These are phyloP conservation scores for Moniliella sp. DNA, from an alignment of 1,284 basidiomycete genomes.

Conservation along the genomic window DNA sequence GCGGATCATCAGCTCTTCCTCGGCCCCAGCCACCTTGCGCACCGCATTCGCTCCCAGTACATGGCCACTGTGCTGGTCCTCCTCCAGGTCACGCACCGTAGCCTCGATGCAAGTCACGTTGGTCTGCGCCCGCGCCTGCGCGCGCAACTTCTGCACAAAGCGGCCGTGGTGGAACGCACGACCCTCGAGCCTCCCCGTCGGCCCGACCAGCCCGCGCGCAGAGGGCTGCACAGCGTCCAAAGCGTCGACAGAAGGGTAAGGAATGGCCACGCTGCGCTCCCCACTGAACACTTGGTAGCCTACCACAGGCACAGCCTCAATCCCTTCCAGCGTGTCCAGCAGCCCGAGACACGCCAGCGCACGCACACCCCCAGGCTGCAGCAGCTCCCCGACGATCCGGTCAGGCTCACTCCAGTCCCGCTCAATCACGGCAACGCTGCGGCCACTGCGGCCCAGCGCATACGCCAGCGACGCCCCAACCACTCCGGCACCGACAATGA, in stretches of 20 bases:
- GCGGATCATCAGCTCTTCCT: constrained; percentile 33
- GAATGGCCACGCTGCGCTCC: constrained; percentile 49
- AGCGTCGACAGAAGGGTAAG: constrained; percentile 47
- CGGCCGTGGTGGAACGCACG: constrained; percentile 83
- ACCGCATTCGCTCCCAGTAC: constrained; percentile 13
- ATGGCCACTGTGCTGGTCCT: constrained; percentile 5
- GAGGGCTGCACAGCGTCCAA: neutral
- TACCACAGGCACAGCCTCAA: constrained; percentile 62
- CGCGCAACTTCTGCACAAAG: constrained; percentile 60
- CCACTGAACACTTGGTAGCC: constrained; percentile 68
- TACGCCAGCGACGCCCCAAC: constrained; percentile 25
- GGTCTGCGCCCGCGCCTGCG: constrained; percentile 40
- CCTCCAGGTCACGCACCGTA: constrained; percentile 17
- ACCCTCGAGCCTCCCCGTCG: too few relatives aligned
- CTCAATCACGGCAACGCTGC: constrained; percentile 38
- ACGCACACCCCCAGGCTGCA: constrained; percentile 75
- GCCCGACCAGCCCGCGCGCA: constrained; percentile 29
- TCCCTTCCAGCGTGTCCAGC: constrained; percentile 49
- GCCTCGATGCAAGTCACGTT: constrained; percentile 20
- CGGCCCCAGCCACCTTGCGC: constrained; percentile 6
- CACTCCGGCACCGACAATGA: constrained; percentile 29
- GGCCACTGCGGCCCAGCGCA: constrained; percentile 24
- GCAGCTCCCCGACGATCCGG: constrained; percentile 84
- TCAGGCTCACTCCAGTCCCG: constrained; percentile 73
- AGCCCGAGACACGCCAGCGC: constrained; percentile 60